phyloP scores from a whole-genome alignment of 768 basidiomycete species.

The Termitomyces sp. region DNA sequence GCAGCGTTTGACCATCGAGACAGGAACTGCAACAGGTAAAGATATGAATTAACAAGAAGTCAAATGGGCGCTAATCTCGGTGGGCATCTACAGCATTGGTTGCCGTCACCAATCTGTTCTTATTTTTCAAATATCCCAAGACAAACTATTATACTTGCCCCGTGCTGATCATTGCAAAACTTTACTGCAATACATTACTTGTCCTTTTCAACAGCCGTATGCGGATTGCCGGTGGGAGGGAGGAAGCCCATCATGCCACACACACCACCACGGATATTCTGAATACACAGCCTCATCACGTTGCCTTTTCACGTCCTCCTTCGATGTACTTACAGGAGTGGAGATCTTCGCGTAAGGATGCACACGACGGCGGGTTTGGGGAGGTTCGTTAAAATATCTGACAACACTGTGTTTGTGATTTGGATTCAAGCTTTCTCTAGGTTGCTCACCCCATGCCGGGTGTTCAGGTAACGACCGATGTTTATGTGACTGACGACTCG shows the following conservation, averaged over 20 bases:
- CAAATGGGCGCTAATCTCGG: background rate
- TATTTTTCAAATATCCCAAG: conserved; percentile 21
- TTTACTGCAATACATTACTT: conserved; percentile 26
- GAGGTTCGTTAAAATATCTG: background rate
- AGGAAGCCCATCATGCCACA: conserved; percentile 9
- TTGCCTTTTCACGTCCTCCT: conserved; percentile 10
- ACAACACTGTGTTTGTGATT: no score
- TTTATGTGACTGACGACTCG: conserved; percentile 2
- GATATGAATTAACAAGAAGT: background rate
- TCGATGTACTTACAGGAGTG: conserved; percentile 11
- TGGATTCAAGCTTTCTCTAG: background rate
- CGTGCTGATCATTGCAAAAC: conserved; percentile 20
- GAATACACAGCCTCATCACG: background rate
- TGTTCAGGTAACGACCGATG: conserved; percentile 7
- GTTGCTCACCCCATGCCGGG: background rate
- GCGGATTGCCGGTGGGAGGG: conserved; percentile 17
- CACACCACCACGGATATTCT: conserved; percentile 4
- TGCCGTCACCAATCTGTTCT: conserved; percentile 19
- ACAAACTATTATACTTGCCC: conserved; percentile 21
- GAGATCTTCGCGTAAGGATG: conserved; percentile 1
- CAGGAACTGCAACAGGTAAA: conserved; percentile 22
- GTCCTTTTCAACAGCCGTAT: conserved; percentile 24
- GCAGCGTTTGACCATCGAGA: conserved; percentile 22
- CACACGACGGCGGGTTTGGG: background rate
- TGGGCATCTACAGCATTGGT: conserved; percentile 15